Percentiles rank a stretch among this genome's conserved stretches.
Conservation (phyloP, 23 red algal genomes). For the Agarophyton chilense region DNA sequence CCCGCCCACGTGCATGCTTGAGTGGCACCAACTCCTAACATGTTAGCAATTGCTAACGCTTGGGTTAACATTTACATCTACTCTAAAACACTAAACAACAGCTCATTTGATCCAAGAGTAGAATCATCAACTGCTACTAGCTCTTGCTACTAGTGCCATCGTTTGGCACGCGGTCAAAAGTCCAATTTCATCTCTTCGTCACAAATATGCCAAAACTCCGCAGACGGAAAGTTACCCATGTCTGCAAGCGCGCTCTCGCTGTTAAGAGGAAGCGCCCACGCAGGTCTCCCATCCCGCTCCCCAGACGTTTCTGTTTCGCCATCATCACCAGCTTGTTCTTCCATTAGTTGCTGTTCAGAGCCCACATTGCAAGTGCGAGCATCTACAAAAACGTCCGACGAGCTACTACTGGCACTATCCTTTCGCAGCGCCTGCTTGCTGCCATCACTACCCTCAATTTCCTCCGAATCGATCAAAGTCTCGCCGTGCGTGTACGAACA, state of each 20-base stretch:
- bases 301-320: neutral
- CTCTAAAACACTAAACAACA: neutral
- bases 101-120: neutral
- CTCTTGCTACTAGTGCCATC: too few species aligned
- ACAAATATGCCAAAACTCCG: conserved; percentile 41
- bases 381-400: conserved; percentile 25
- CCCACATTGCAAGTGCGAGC: neutral
- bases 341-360: neutral
- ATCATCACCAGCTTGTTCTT: neutral
- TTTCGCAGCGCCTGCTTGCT: neutral
- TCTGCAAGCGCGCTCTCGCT: neutral
- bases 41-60: too few species aligned
- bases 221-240: conserved; percentile 16
- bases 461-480: neutral
- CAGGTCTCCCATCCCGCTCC: neutral
- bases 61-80: conserved; percentile 23
- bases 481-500: neutral
- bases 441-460: neutral
- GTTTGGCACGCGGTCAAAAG: neutral
- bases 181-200: conserved; percentile 41
- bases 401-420: conserved; percentile 3
- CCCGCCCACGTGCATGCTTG: too few species aligned
- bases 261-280: conserved; percentile 14
- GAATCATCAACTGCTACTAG: neutral
- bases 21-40: too few species aligned